phyloP scores from a whole-genome alignment of 768 basidiomycete species.

The Podaxis carcinomalis region DNA sequence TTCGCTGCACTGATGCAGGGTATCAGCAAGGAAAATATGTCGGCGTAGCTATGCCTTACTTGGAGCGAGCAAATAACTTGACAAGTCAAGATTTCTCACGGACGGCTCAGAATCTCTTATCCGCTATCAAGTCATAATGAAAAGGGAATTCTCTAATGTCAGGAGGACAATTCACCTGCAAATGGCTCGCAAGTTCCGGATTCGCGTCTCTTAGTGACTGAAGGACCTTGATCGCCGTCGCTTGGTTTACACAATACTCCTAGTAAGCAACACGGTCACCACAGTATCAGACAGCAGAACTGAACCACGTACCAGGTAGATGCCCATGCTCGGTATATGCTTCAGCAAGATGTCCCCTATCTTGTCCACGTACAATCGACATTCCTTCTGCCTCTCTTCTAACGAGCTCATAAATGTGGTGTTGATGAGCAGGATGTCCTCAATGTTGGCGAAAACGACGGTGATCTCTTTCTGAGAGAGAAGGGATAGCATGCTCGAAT shows the following conservation, averaged over 20 bases:
- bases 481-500: conserved; percentile 67
- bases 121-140: conserved; percentile 33
- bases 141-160: background rate
- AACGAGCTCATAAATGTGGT: conserved; percentile 87
- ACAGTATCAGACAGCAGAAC: background rate
- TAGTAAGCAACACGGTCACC: conserved; percentile 22
- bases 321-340: conserved; percentile 72
- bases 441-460: conserved; percentile 89
- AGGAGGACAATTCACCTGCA: conserved; percentile 47
- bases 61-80: conserved; percentile 88
- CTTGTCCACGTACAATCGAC: conserved; percentile 84
- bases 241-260: conserved; percentile 91
- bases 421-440: conserved; percentile 87
- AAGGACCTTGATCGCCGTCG: conserved; percentile 68
- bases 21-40: conserved; percentile 1
- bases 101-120: conserved; percentile 70
- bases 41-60: conserved; percentile 46
- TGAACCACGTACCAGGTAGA: conserved; percentile 62
- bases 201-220: conserved; percentile 70
- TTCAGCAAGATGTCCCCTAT: conserved; percentile 81
- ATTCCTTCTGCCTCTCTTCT: conserved; percentile 88
- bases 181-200: conserved; percentile 55
- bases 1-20: conserved; percentile 74
- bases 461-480: conserved; percentile 74
- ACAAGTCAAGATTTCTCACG: conserved; percentile 79